Conservation (phyloP, 345 rosid species). For the Aquilaria malaccensis region DNA sequence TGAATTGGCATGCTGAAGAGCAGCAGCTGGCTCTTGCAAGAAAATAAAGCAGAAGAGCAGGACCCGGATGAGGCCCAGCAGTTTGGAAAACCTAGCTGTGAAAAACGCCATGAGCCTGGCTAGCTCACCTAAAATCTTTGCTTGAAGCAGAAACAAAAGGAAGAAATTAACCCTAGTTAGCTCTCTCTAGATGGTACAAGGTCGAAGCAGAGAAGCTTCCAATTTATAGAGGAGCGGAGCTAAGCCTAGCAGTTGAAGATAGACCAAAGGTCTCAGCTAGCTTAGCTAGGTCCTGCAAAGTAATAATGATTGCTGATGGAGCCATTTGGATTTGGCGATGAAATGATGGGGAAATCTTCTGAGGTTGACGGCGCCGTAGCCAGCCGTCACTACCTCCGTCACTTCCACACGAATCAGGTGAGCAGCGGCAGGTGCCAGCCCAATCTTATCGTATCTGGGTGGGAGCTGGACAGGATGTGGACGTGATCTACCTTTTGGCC, state of each 20-base stretch:
- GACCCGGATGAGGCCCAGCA: neutral
- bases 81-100: slow-evolving; percentile 5
- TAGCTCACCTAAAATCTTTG: too few relatives aligned
- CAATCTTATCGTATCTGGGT: slow-evolving; percentile 2
- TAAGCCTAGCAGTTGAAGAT: neutral
- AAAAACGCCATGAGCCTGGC: slow-evolving; percentile 9
- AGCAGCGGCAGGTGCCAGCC: slow-evolving; percentile 6
- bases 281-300: too few relatives aligned
- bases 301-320: slow-evolving; percentile 44
- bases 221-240: slow-evolving; percentile 24
- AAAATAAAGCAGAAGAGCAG: slow-evolving; percentile 27
- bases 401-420: slow-evolving; percentile 2
- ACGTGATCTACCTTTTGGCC: neutral
- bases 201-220: neutral
- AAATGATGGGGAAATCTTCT: slow-evolving; percentile 16
- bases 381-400: slow-evolving; percentile 14
- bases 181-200: neutral
- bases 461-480: neutral
- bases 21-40: slow-evolving; percentile 28
- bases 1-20: slow-evolving; percentile 16
- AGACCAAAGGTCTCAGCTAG: neutral
- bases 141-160: neutral
- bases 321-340: slow-evolving; percentile 31
- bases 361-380: slow-evolving; percentile 32
- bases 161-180: neutral